These are phyloP conservation scores for Hypoxylon trugodes DNA, from an alignment of 495 filamentous ascomycete species.

Conservation along the genomic window DNA sequence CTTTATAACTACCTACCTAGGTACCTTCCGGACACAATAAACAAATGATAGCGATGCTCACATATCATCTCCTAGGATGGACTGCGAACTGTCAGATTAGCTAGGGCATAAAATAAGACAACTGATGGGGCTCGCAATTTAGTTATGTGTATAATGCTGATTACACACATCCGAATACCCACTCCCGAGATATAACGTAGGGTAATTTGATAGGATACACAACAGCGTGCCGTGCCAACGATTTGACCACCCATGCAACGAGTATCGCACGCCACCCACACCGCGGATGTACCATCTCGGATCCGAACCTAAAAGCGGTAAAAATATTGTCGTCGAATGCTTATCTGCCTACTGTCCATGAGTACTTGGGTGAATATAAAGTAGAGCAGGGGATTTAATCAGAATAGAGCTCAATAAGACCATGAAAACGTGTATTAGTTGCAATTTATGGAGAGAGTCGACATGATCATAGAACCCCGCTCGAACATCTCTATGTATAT, in stretches of 20 bases:
- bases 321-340: background rate
- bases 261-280: constrained; percentile 19
- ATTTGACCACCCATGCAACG: constrained; percentile 28
- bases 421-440: background rate
- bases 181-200: background rate
- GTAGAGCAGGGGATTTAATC: constrained; percentile 13
- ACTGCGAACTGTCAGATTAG: too few relatives aligned
- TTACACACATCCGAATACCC: background rate
- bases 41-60: too few relatives aligned
- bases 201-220: constrained; percentile 13
- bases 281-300: constrained; percentile 12
- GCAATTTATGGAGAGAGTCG: background rate
- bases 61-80: background rate
- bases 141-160: background rate
- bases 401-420: constrained; percentile 15
- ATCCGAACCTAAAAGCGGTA: constrained; percentile 21
- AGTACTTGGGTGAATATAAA: too few relatives aligned
- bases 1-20: background rate
- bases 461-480: constrained; percentile 18
- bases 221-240: constrained; percentile 7
- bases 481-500: background rate
- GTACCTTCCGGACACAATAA: too few relatives aligned
- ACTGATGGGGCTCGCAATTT: constrained; percentile 1
- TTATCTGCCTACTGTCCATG: constrained; percentile 5
- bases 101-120: too few relatives aligned